Evolutionary conservation across 495 filamentous ascomycete species (phyloP).

Genomic region (Aspergillus sclerotioniger): DNA sequence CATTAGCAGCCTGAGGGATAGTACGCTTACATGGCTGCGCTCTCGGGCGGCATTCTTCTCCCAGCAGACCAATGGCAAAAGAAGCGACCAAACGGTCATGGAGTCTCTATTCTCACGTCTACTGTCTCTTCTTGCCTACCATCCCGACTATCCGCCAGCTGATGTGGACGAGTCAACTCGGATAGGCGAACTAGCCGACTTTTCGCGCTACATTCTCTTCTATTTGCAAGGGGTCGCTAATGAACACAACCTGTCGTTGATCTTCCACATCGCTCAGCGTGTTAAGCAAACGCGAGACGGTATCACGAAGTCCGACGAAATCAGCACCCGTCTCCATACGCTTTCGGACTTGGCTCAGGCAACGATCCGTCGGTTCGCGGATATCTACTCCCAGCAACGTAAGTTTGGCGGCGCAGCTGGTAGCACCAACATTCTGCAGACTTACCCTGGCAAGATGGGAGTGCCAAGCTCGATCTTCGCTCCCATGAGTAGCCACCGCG

Average conservation of each 20-base stretch:
- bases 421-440: slow-evolving; percentile 72
- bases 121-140: slow-evolving; percentile 85
- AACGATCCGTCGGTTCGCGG: slow-evolving; percentile 77
- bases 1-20: slow-evolving; percentile 59
- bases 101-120: slow-evolving; percentile 84
- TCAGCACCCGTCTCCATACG: slow-evolving; percentile 63
- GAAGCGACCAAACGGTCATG: slow-evolving; percentile 58
- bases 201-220: slow-evolving; percentile 82
- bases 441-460: slow-evolving; percentile 76
- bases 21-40: slow-evolving; percentile 82
- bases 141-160: slow-evolving; percentile 75
- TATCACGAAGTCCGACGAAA: slow-evolving; percentile 57
- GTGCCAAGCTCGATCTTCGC: slow-evolving; percentile 76
- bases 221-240: slow-evolving; percentile 82
- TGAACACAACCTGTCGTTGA: slow-evolving; percentile 79
- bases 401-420: slow-evolving; percentile 58
- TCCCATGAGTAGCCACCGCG: slow-evolving; percentile 68
- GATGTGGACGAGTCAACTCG: slow-evolving; percentile 50
- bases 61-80: slow-evolving; percentile 39
- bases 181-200: slow-evolving; percentile 69
- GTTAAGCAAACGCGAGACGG: slow-evolving; percentile 87
- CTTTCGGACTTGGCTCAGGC: slow-evolving; percentile 86
- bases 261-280: slow-evolving; percentile 89
- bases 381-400: slow-evolving; percentile 50
- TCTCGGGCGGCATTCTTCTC: slow-evolving; percentile 60